A percentile compares a stretch with the other conserved stretches of the same genome.
phyloP scores from a whole-genome alignment of 441 rosid genomes.

The Arabidopsis lyrata region DNA sequence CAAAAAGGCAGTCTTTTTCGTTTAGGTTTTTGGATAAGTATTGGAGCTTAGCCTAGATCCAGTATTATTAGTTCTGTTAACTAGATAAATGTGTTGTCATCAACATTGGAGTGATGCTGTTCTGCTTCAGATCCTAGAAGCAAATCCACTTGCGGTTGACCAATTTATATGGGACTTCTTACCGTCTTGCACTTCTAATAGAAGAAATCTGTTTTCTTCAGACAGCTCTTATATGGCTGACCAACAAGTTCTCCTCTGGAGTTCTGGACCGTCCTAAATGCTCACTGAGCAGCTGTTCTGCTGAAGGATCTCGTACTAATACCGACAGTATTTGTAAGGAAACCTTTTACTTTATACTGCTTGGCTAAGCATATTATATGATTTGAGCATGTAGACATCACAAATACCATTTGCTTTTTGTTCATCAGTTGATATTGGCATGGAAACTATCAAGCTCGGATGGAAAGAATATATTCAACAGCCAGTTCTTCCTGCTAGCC shows the following conservation, averaged over 20 bases:
- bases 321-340: slow-evolving; percentile 57
- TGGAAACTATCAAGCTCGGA: slow-evolving; percentile 88
- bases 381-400: background rate
- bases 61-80: background rate
- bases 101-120: slow-evolving; percentile 4
- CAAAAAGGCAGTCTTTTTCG: background rate
- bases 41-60: background rate
- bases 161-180: background rate
- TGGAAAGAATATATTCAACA: slow-evolving; percentile 94
- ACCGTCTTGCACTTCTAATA: slow-evolving; percentile 16
- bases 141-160: background rate
- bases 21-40: background rate
- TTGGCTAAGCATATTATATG: slow-evolving; percentile 16
- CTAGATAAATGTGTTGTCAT: background rate
- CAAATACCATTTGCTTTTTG: slow-evolving; percentile 38
- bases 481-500: slow-evolving; percentile 97
- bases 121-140: slow-evolving; percentile 7
- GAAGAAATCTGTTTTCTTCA: slow-evolving; percentile 46
- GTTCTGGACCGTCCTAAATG: slow-evolving; percentile 87
- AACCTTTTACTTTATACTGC: background rate
- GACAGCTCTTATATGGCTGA: slow-evolving; percentile 77
- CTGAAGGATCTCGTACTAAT: slow-evolving; percentile 44
- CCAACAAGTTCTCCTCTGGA: slow-evolving; percentile 82
- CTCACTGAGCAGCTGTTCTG: slow-evolving; percentile 52
- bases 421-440: slow-evolving; percentile 54